A percentile compares a stretch with the other conserved stretches of the same genome.
These are phyloP conservation scores for Lachancea lanzarotensis DNA, from an alignment of 805 yeast species.

Conservation along the genomic window DNA sequence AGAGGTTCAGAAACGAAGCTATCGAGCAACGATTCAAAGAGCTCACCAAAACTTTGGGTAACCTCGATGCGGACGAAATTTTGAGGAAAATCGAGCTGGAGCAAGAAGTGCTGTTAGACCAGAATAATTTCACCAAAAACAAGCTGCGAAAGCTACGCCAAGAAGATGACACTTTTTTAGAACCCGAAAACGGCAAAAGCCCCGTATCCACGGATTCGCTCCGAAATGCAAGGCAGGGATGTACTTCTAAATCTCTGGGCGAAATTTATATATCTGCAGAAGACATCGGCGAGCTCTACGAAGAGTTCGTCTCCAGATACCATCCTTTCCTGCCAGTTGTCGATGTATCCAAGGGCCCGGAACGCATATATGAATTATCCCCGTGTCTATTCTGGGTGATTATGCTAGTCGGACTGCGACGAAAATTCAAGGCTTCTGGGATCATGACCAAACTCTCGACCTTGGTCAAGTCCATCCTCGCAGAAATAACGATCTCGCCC, in stretches of 20 bases:
- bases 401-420: conserved; percentile 73
- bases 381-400: conserved; percentile 94
- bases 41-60: conserved; percentile 47
- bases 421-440: conserved; percentile 38
- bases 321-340: conserved; percentile 87
- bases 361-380: conserved; percentile 65
- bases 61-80: conserved; percentile 27
- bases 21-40: conserved; percentile 75
- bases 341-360: conserved; percentile 77
- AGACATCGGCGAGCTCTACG: conserved; percentile 54
- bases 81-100: conserved; percentile 25
- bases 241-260: conserved; percentile 68
- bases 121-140: conserved; percentile 28
- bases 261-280: conserved; percentile 54
- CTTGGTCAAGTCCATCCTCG: conserved; percentile 64
- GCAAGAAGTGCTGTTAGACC: conserved; percentile 23
- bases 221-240: conserved; percentile 34
- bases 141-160: conserved; percentile 18
- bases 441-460: conserved; percentile 61
- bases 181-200: not conserved
- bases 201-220: not conserved
- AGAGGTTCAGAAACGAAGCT: conserved; percentile 76
- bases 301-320: conserved; percentile 68
- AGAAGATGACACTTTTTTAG: not conserved
- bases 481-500: conserved; percentile 86